Evolutionary conservation across 2,329 filamentous ascomycete species (phyloP), one percentile per base, ranked within the genome.

Genomic region (Trichoderma semiorbis): DNA sequence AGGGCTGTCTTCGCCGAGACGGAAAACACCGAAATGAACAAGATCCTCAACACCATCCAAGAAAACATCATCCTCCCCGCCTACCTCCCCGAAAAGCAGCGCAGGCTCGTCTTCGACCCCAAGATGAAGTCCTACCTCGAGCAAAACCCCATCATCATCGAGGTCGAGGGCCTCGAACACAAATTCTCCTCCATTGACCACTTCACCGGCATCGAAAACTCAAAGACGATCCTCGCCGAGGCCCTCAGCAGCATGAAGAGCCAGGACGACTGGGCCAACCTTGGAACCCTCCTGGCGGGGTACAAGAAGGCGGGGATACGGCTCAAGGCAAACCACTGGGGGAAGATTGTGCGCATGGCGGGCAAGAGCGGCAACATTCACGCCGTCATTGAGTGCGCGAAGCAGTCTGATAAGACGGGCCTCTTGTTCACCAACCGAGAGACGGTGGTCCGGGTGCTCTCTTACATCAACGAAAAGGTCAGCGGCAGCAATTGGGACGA

Each of bases 21-120:
- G 5, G 87, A 86, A 16, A 86, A 86, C 57, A 74, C 83, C 26
- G 82, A 88, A 70, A 85, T 92, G 72, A 85, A 91, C 78, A 72
- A 78, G 14, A 77, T 85, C 36, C 85, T 92, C 73, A 78, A 80
- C 53, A 79, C 76, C 26, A 85, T 92, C 77, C 88, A 90, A 74
- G 80, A 85, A 60, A 86, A 87, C 75, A 85, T 90, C 78, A 87
- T 92, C 78, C 80, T 92, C 55, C 90, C 90, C n/a, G 80, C 84
- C 36, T 87, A 89, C 77, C 86, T 93, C 32, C 83, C 85, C 26
- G 71, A 78, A 32, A 79, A 81, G 65, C 86, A 91, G 80, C 86
- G 84, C 75, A 83, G 85, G 75, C 83, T 87, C 72, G 80, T 92
- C 75, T 86, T 84, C 80, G 81, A 83, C 72, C 74, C 77, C 16